Evolutionary conservation across 371 early-diverging fungal genomes (phyloP), one percentile per base, ranked within the genome.

Genomic region (Circinella minor): DNA sequence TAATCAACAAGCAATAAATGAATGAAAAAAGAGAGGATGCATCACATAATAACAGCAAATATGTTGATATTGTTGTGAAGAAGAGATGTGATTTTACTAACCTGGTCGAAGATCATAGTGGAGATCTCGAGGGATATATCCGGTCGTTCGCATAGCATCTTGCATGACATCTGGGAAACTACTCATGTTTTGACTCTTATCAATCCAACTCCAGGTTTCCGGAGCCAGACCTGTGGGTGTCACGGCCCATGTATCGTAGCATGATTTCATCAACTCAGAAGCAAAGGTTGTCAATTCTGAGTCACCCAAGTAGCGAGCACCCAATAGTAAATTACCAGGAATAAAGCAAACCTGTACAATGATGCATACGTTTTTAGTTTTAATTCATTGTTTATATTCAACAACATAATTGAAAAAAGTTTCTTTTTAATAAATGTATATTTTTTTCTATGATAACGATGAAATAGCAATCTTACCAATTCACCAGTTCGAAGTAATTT

Each of bases 131-230:
- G 72, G 59, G 72, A 82, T 48, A 61, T 54, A 63, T 73, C 83
- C 83, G 39, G 18, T 51, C 6, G 54, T 64, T 10, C 65, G 4
- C 72, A 82, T 73, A 18, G 65, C 59, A 15, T 64, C 51, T 48
- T 77, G 76, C 77, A 82, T 78, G 2, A 36, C 34, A 9, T 61
- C 66, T 18, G 83, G 79, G 34, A 63, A 80, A 4, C 36, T n/a
- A 0, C 48, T 18, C 2, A 67, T 67, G 61, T 75, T 59, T 59
- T 80, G 79, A 0, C 27, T 55, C 36, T 71, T 71, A 36, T 80
- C 79, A 20, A 82, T 71, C 85, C 85, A 84, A 46, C 77, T 74
- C 81, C 82, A 84, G 9, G 74, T 72, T 63, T 84, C 85, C 37
- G 85, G 82, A 17, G 85, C 77, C 4, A 84, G 46, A 17, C 80